These are phyloP conservation scores for Acacia confusa DNA, from an alignment of 306 rosid genomes.

Conservation along the genomic window DNA sequence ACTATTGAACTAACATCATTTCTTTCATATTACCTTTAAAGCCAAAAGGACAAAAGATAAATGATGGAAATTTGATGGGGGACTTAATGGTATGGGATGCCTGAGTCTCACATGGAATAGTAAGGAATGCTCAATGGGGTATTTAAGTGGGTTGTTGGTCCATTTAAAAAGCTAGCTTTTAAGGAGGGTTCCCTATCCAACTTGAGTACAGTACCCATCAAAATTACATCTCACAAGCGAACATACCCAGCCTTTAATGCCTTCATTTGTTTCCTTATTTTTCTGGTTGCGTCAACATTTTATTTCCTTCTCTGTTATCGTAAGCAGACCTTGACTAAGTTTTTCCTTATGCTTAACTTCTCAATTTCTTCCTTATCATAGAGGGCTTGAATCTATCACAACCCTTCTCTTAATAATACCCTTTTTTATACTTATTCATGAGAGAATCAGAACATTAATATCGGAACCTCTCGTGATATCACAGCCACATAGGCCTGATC, in stretches of 20 bases:
- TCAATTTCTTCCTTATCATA: background rate
- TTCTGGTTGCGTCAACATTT: background rate
- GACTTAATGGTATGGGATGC: background rate
- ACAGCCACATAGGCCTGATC: background rate
- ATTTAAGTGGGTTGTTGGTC: too few relatives aligned
- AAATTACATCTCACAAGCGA: background rate
- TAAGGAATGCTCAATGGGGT: too few relatives aligned
- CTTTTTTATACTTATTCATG: background rate
- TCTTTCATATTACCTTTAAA: background rate
- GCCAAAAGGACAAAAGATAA: background rate
- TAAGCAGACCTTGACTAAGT: background rate
- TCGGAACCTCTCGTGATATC: background rate
- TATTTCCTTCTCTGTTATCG: background rate
- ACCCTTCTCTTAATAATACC: background rate
- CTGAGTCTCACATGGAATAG: background rate
- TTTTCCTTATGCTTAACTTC: background rate
- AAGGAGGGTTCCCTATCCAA: too few relatives aligned
- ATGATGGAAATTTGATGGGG: too few relatives aligned
- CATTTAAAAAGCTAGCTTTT: too few relatives aligned
- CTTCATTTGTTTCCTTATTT: background rate
- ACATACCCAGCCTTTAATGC: background rate
- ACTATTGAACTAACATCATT: background rate
- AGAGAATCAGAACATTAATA: background rate
- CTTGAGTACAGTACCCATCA: too few relatives aligned
- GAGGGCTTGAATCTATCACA: background rate